These are phyloP conservation scores for Phytopythium delawarense DNA, from an alignment of 352 stramenopile species.

Conservation along the genomic window DNA sequence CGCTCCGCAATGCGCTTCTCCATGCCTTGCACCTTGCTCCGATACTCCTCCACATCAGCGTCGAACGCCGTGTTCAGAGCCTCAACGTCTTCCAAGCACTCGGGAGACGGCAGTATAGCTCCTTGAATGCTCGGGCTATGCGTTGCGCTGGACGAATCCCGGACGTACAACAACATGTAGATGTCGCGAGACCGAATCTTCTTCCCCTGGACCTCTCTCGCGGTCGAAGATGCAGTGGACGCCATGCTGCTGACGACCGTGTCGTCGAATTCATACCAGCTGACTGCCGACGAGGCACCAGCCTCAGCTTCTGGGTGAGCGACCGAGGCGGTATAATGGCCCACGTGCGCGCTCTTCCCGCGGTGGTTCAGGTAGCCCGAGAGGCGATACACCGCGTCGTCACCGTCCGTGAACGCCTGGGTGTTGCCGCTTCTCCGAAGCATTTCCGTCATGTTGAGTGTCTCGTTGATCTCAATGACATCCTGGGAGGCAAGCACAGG, in stretches of 20 bases:
- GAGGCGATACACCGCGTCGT: conserved; percentile 62
- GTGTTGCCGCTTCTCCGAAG: conserved; percentile 38
- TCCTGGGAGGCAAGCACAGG: conserved; percentile 29
- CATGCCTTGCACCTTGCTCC: conserved; percentile 33
- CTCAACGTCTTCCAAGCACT: conserved; percentile 42
- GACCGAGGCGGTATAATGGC: conserved; percentile 84
- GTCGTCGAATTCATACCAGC: conserved; percentile 87
- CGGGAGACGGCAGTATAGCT: conserved; percentile 18
- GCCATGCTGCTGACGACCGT: conserved; percentile 55
- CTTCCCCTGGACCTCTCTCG: conserved; percentile 44
- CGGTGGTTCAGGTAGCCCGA: conserved; percentile 80
- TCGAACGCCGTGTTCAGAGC: conserved; percentile 50
- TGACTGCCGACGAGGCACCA: conserved; percentile 10
- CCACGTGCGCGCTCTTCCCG: conserved; percentile 74
- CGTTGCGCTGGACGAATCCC: conserved; percentile 15
- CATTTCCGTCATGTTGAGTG: conserved; percentile 74
- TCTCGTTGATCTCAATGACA: conserved; percentile 77
- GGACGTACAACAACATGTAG: conserved; percentile 85
- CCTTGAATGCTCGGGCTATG: not conserved
- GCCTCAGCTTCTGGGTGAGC: conserved; percentile 34
- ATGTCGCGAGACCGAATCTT: conserved; percentile 73
- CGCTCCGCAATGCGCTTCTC: conserved; percentile 49
- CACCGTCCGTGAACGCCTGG: conserved; percentile 27
- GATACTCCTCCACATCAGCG: conserved; percentile 42
- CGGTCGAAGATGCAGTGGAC: conserved; percentile 27